Conservation (phyloP, 768 basidiomycete species). For the Pisolithus orientalis region DNA sequence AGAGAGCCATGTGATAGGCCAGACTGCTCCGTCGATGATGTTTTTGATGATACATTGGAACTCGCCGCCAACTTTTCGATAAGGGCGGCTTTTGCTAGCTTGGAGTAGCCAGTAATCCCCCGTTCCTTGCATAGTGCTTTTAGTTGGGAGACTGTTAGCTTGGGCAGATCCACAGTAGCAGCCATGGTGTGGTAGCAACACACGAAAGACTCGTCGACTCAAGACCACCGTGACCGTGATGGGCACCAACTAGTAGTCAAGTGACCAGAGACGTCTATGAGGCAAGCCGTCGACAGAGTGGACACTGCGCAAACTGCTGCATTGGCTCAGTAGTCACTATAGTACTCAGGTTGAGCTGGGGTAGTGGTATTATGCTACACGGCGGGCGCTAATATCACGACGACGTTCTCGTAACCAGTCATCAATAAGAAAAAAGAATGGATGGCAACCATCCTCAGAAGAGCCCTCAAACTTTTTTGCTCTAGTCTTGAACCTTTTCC, state of each 20-base stretch:
- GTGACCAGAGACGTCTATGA: too few relatives aligned
- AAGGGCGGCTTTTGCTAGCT: slow-evolving; percentile 52
- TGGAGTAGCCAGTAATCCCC: slow-evolving; percentile 59
- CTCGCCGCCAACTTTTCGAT: slow-evolving; percentile 37
- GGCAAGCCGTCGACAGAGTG: too few relatives aligned
- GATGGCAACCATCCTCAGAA: slow-evolving; percentile 7
- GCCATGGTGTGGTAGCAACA: background rate
- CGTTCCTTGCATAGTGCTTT: slow-evolving; percentile 64
- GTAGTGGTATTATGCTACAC: background rate
- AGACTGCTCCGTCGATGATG: background rate
- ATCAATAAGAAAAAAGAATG: slow-evolving; percentile 13
- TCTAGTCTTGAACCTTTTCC: slow-evolving; percentile 7
- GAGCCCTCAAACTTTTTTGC: slow-evolving; percentile 11
- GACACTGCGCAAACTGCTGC: too few relatives aligned
- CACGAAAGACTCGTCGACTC: too few relatives aligned
- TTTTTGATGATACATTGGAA: background rate
- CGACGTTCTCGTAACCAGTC: slow-evolving; percentile 13
- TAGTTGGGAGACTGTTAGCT: slow-evolving; percentile 55
- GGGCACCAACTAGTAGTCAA: too few relatives aligned
- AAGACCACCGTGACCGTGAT: too few relatives aligned
- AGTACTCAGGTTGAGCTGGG: too few relatives aligned
- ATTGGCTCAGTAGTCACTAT: too few relatives aligned
- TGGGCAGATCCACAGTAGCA: slow-evolving; percentile 16
- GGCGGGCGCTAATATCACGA: background rate
- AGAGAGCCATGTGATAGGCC: background rate